Evolutionary conservation across 2,329 filamentous ascomycete genomes (phyloP), one percentile per base, ranked within the genome.

Genomic region (Aspergillus alliaceus): DNA sequence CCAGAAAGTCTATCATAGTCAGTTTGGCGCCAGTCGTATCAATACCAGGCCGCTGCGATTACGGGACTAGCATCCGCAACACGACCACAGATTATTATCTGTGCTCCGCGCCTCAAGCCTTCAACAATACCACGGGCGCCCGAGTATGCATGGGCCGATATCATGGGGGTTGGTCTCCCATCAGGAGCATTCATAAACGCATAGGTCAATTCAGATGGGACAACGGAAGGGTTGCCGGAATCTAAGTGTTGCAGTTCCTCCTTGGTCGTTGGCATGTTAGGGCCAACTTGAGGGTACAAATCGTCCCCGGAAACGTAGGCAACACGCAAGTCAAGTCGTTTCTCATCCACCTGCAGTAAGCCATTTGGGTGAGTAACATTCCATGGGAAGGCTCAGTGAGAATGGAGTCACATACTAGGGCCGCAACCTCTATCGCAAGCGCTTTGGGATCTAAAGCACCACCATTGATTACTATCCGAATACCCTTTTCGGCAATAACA

Each of bases 381-480:
- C n/a, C n/a, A n/a, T n/a, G n/a, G n/a, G n/a, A n/a, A n/a, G n/a
- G n/a, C n/a, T n/a, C n/a, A n/a, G n/a, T n/a, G n/a, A n/a, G n/a
- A n/a, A n/a, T n/a, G n/a, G n/a, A 7, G 6, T 7, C 15, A 37
- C 39, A 5, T 20, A 76, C 74, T 58, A 83, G 59, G 18, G 74
- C 65, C 4, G 75, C 67, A 0, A 79, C 72, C 55, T 79, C 77
- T 51, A 79, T 63, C 2, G 83, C 81, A 15, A 86, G 64, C 0
- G 78, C 81, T 56, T 75, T 75, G 0, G 84, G 84, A 56, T 86
- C 82, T 15, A 82, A 74, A 2, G 79, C 81, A 0, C 84, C 84
- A 2, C 84, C 84, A 61, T 86, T 85, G 54, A 84, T 73, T 34
- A 84, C 74, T 12, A 86, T 73, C 58, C 82, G 83, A 69, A 85